phyloP scores from a whole-genome alignment of 1,284 basidiomycete genomes.

The Malassezia caprae region DNA sequence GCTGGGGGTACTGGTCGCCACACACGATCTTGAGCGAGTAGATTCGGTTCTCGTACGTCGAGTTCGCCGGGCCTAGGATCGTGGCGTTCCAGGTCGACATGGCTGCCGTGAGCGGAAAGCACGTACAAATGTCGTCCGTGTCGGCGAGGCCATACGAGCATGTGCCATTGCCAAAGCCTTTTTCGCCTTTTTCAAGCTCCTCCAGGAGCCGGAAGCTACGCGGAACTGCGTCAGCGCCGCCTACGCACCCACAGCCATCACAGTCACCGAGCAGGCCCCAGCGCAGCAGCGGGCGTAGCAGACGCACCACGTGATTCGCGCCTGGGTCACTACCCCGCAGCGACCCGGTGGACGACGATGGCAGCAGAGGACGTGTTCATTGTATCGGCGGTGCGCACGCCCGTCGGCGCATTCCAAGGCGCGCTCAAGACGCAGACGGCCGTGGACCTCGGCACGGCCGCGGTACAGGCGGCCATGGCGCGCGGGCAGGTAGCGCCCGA shows the following conservation, averaged over 20 bases:
- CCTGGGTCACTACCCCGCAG: too few species aligned
- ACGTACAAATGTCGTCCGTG: constrained; percentile 42
- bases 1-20: constrained; percentile 70
- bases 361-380: constrained; percentile 67
- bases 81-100: constrained; percentile 99
- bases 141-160: constrained; percentile 70
- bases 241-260: constrained; percentile 10
- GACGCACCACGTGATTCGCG: not conserved
- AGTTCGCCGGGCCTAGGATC: constrained; percentile 90
- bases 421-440: constrained; percentile 77
- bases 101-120: constrained; percentile 18
- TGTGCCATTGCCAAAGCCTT: constrained; percentile 93
- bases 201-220: constrained; percentile 80
- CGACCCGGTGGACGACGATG: not conserved
- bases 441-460: constrained; percentile 75
- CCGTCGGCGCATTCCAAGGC: constrained; percentile 87
- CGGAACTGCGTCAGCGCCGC: constrained; percentile 59
- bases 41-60: constrained; percentile 92
- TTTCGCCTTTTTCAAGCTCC: constrained; percentile 98
- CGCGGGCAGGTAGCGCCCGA: constrained; percentile 69
- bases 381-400: constrained; percentile 85
- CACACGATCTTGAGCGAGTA: constrained; percentile 89
- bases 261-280: not conserved
- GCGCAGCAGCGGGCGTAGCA: not conserved
- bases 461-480: constrained; percentile 76